Percentiles rank a stretch among this genome's conserved stretches.
These are phyloP conservation scores for Keithomyces neogunnii DNA, from an alignment of 2,329 filamentous ascomycete genomes.

Conservation along the genomic window DNA sequence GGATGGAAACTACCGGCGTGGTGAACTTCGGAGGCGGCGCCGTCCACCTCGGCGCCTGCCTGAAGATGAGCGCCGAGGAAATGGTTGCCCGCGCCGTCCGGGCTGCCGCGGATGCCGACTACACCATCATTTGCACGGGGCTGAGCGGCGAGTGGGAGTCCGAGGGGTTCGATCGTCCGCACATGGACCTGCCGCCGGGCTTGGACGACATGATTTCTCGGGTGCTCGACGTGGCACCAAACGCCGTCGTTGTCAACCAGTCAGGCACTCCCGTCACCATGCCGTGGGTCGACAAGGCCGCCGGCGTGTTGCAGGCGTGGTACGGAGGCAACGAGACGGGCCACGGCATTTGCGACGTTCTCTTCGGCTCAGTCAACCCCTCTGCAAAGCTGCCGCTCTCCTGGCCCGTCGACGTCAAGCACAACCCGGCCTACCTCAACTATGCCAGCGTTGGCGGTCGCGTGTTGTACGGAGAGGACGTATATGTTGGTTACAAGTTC, in stretches of 20 bases:
- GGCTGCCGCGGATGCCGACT: constrained; percentile 60
- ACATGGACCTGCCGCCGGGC: constrained; percentile 66
- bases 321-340: constrained; percentile 84
- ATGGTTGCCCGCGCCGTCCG: constrained; percentile 59
- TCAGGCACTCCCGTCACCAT: constrained; percentile 68
- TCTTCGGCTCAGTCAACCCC: constrained; percentile 67
- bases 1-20: constrained; percentile 41
- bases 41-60: constrained; percentile 53
- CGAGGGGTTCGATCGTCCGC: constrained; percentile 69
- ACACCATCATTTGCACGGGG: constrained; percentile 70
- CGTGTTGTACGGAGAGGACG: constrained; percentile 69
- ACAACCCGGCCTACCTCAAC: constrained; percentile 71
- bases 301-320: constrained; percentile 66
- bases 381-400: constrained; percentile 66
- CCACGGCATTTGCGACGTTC: constrained; percentile 69
- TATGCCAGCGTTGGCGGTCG: constrained; percentile 62
- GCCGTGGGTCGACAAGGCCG: constrained; percentile 55
- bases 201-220: constrained; percentile 64
- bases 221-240: constrained; percentile 58
- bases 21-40: constrained; percentile 37
- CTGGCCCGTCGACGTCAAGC: constrained; percentile 58
- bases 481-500: constrained; percentile 75
- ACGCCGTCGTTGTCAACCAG: constrained; percentile 66
- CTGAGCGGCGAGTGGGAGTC: constrained; percentile 77
- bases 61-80: constrained; percentile 46